Evolutionary conservation across 2,329 filamentous ascomycete species (phyloP).

Genomic region (Aspergillus melleus): DNA sequence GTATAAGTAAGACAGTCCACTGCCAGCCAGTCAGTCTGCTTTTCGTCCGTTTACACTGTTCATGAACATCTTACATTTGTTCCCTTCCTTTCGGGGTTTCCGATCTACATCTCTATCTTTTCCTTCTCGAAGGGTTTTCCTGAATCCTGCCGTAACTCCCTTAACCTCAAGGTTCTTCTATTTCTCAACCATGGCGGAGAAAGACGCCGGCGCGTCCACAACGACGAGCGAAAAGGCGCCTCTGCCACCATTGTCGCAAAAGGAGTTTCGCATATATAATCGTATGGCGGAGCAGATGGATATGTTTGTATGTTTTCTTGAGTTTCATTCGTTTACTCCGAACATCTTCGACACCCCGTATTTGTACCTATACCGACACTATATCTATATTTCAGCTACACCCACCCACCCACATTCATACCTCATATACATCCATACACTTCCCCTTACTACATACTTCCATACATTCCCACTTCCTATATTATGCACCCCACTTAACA

Average conservation of each 20-base stretch:
- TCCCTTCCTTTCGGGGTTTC: not conserved
- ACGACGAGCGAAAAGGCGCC: not conserved
- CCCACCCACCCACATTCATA: not conserved
- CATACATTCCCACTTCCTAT: no score
- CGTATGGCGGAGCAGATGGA: slow-evolving; percentile 75
- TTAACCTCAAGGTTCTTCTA: not conserved
- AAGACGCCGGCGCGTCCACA: not conserved
- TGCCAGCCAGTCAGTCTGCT: no score
- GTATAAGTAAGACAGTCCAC: no score
- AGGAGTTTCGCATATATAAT: slow-evolving; percentile 71
- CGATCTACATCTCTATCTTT: not conserved
- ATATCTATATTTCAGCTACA: slow-evolving; percentile 7
- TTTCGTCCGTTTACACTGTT: no score
- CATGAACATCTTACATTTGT: not conserved
- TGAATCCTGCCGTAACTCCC: not conserved
- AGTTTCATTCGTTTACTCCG: no score
- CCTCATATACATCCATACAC: no score
- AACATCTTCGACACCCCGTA: no score
- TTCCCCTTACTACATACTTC: not conserved
- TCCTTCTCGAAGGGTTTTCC: not conserved
- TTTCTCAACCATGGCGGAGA: not conserved
- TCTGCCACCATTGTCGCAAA: slow-evolving; percentile 60
- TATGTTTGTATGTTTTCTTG: slow-evolving; percentile 56
- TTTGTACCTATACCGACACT: no score
- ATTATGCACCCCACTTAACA: not conserved